Evolutionary conservation across 768 basidiomycete species (phyloP).

Genomic region (Scleroderma bovista): DNA sequence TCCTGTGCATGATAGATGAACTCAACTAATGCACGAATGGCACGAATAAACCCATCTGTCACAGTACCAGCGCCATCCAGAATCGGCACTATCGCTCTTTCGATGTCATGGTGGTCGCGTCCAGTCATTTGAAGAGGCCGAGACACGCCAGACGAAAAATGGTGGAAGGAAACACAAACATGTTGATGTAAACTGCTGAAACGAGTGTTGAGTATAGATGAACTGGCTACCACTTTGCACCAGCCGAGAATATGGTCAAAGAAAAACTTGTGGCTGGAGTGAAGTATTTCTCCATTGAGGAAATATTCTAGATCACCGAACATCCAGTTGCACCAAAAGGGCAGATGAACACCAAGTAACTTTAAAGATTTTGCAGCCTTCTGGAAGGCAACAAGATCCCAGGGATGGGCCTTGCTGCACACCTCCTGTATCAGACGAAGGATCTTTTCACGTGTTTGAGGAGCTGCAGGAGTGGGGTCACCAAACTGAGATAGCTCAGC

Average conservation of each 20-base stretch:
- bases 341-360: slow-evolving; percentile 10
- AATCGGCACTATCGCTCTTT: slow-evolving; percentile 29
- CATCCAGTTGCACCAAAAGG: slow-evolving; percentile 34
- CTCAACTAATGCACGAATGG: slow-evolving; percentile 31
- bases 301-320: slow-evolving; percentile 28
- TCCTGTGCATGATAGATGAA: slow-evolving; percentile 33
- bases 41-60: slow-evolving; percentile 21
- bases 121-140: slow-evolving; percentile 37
- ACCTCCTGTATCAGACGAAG: background rate
- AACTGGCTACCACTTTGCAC: slow-evolving; percentile 28
- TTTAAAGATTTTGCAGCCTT: slow-evolving; percentile 10
- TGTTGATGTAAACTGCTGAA: slow-evolving; percentile 27
- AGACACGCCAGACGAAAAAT: slow-evolving; percentile 35
- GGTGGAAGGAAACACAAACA: slow-evolving; percentile 30
- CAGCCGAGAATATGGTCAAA: slow-evolving; percentile 37
- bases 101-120: slow-evolving; percentile 32
- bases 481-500: slow-evolving; percentile 1
- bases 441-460: background rate
- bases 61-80: slow-evolving; percentile 26
- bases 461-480: background rate
- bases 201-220: slow-evolving; percentile 30
- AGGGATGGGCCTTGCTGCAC: slow-evolving; percentile 9
- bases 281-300: slow-evolving; percentile 33
- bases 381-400: slow-evolving; percentile 21
- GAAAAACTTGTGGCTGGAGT: slow-evolving; percentile 13